Conservation (phyloP, 805 yeast genomes). For the Myxozyma mucilagina region DNA sequence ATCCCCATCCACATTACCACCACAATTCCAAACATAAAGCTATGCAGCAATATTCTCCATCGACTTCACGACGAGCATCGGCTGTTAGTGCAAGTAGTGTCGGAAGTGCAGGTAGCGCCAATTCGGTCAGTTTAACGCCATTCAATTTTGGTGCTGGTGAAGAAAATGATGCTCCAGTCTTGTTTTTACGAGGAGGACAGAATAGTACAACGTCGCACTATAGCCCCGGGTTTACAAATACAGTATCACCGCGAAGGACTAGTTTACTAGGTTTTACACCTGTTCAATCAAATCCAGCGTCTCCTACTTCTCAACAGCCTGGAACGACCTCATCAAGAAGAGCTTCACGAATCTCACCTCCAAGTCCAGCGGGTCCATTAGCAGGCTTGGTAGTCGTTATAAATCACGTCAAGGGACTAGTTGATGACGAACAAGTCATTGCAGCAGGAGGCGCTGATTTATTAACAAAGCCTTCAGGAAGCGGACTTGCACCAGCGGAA, state of each 20-base stretch:
- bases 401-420: slow-evolving; percentile 28
- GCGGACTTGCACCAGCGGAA: slow-evolving; percentile 1
- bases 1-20: slow-evolving; percentile 28
- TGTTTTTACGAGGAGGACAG: neutral
- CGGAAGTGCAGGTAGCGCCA: slow-evolving; percentile 11
- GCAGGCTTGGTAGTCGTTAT: slow-evolving; percentile 29
- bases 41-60: slow-evolving; percentile 31
- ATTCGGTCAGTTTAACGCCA: neutral
- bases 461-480: neutral
- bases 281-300: neutral
- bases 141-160: neutral
- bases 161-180: neutral
- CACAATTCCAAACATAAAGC: slow-evolving; percentile 17
- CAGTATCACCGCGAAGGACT: neutral
- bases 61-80: slow-evolving; percentile 26
- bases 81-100: slow-evolving; percentile 16
- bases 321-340: neutral
- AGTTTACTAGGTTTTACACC: slow-evolving; percentile 6
- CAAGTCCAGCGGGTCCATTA: slow-evolving; percentile 19
- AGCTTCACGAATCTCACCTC: neutral
- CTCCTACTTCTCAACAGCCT: neutral
- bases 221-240: neutral
- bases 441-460: slow-evolving; percentile 1
- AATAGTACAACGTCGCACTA: neutral
- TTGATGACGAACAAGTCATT: slow-evolving; percentile 5